Conservation (phyloP, 768 basidiomycete species). For the Lyophyllum decastes region DNA sequence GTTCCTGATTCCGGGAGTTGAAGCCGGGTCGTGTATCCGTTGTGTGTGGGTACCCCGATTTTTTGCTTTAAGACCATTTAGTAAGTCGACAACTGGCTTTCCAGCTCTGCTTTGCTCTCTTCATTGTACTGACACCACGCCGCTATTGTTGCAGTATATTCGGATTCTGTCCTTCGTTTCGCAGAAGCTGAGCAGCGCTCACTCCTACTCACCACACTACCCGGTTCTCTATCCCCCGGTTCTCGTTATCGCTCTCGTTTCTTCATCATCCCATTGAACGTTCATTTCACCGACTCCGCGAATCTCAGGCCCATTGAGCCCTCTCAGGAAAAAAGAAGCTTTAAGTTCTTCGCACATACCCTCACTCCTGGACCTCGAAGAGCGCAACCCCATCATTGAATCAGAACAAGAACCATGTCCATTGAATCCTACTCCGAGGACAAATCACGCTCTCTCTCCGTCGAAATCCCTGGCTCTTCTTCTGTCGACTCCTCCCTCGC, state of each 20-base stretch:
- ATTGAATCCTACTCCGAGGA: constrained; percentile 12
- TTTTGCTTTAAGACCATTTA: not conserved
- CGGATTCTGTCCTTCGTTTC: constrained; percentile 3
- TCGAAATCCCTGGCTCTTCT: constrained; percentile 13
- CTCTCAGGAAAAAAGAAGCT: not conserved
- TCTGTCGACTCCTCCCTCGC: constrained; percentile 13
- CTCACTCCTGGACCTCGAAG: not conserved
- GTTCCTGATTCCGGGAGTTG: not conserved
- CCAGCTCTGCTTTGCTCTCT: not conserved
- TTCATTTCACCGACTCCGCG: not conserved
- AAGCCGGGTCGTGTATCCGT: not conserved
- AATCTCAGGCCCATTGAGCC: not conserved
- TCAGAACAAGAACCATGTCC: constrained; percentile 9
- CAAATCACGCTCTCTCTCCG: constrained; percentile 4
- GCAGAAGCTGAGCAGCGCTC: constrained; percentile 11
- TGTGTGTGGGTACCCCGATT: not conserved
- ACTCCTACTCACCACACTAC: not conserved
- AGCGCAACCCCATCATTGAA: no score
- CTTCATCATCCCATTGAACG: constrained; percentile 1
- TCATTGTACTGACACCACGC: not conserved
- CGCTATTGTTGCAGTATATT: not conserved
- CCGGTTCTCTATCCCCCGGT: not conserved
- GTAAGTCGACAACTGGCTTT: not conserved
- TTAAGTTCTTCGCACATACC: not conserved
- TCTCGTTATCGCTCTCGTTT: not conserved